Evolutionary conservation across 1,284 basidiomycete species (phyloP).

Genomic region (Cutaneotrichosporon sp.): DNA sequence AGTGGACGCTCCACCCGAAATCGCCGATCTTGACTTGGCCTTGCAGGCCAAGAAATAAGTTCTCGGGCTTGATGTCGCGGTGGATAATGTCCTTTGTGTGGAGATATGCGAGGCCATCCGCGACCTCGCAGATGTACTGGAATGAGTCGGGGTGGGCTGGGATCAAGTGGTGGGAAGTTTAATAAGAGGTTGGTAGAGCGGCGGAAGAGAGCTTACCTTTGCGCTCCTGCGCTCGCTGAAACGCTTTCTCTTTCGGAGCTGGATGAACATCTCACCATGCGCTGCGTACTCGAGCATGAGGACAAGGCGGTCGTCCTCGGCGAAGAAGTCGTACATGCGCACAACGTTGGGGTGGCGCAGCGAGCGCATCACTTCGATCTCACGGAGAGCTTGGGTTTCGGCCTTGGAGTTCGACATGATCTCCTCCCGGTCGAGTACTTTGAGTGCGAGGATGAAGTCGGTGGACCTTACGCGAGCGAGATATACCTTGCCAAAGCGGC

Average conservation of each 20-base stretch:
- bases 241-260: conserved; percentile 71
- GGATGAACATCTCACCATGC: conserved; percentile 92
- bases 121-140: conserved; percentile 93
- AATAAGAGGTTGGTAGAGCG: too few relatives aligned
- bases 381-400: conserved; percentile 88
- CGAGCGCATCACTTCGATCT: conserved; percentile 83
- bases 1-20: conserved; percentile 98
- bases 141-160: neutral
- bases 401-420: conserved; percentile 72
- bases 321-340: conserved; percentile 94
- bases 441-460: conserved; percentile 26
- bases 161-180: too few relatives aligned
- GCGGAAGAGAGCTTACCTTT: conserved; percentile 45
- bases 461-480: conserved; percentile 86
- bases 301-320: conserved; percentile 91
- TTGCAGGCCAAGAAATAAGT: conserved; percentile 79
- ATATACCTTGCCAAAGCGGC: conserved; percentile 85
- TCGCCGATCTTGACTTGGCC: conserved; percentile 98
- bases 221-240: conserved; percentile 76
- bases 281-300: conserved; percentile 92
- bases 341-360: conserved; percentile 81
- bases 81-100: conserved; percentile 96
- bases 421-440: conserved; percentile 25
- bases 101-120: conserved; percentile 87
- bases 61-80: conserved; percentile 99